A percentile compares a stretch with the other conserved stretches of the same genome.
Conservation (phyloP, 2,329 filamentous ascomycete genomes). For the Eurotiales sp. region DNA sequence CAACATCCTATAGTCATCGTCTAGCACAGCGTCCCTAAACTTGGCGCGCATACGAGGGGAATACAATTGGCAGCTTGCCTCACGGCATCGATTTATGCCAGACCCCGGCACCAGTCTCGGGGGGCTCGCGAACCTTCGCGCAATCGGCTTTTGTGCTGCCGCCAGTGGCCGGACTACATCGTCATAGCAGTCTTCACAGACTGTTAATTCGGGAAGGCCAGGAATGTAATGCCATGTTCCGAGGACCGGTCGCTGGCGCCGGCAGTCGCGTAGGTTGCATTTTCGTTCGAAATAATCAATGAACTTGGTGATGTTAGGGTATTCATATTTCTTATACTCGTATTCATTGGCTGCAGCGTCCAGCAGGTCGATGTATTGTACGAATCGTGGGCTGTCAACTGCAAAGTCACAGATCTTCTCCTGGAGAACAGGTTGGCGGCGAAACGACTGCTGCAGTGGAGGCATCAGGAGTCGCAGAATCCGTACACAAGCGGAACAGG, state of each 20-base stretch:
- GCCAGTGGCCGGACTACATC: slow-evolving; percentile 70
- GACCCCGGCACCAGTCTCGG: slow-evolving; percentile 56
- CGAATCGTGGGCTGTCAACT: slow-evolving; percentile 55
- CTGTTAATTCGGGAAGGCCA: slow-evolving; percentile 69
- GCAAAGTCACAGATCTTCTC: slow-evolving; percentile 67
- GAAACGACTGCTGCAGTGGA: slow-evolving; percentile 64
- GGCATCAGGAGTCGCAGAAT: slow-evolving; percentile 72
- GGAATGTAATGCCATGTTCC: slow-evolving; percentile 76
- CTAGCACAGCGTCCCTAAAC: slow-evolving; percentile 64
- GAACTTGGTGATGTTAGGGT: slow-evolving; percentile 57
- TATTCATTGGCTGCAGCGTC: slow-evolving; percentile 49
- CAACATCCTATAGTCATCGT: slow-evolving; percentile 65
- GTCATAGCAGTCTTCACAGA: slow-evolving; percentile 84
- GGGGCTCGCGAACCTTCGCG: slow-evolving; percentile 62
- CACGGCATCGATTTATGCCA: slow-evolving; percentile 30
- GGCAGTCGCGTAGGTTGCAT: slow-evolving; percentile 59
- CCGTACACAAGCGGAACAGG: slow-evolving; percentile 71
- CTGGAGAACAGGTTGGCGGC: slow-evolving; percentile 42
- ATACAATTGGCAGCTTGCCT: slow-evolving; percentile 71
- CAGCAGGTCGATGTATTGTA: slow-evolving; percentile 54
- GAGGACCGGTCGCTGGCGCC: slow-evolving; percentile 58
- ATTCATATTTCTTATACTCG: slow-evolving; percentile 26
- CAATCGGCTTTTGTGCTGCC: slow-evolving; percentile 53
- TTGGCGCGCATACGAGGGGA: slow-evolving; percentile 72
- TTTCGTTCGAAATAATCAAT: slow-evolving; percentile 61